Percentiles rank a stretch among this genome's conserved stretches.
Conservation (phyloP, 495 filamentous ascomycete species). For the Penicillium argentinense region DNA sequence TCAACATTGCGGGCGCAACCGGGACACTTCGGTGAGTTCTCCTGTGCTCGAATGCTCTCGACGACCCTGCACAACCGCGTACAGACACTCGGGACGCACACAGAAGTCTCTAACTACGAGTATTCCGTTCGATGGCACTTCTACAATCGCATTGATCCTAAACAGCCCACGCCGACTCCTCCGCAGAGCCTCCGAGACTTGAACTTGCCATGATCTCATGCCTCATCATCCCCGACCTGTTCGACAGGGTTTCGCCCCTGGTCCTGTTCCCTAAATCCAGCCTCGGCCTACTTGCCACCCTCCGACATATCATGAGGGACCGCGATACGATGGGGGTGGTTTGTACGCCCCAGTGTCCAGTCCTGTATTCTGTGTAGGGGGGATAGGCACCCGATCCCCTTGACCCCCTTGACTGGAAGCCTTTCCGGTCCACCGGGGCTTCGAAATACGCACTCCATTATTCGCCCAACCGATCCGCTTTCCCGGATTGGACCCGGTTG, state of each 20-base stretch:
- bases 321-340: too few species aligned
- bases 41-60: too few species aligned
- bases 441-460: conserved; percentile 23
- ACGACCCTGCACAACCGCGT: too few species aligned
- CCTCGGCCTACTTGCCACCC: background rate
- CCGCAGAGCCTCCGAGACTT: too few species aligned
- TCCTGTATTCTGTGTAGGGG: too few species aligned
- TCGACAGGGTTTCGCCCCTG: background rate
- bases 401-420: conserved; percentile 11
- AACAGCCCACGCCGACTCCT: too few species aligned
- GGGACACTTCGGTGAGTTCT: conserved; percentile 27
- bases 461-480: conserved; percentile 17
- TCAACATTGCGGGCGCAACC: conserved; percentile 40
- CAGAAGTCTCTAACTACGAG: too few species aligned
- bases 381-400: too few species aligned
- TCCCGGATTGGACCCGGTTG: conserved; percentile 5
- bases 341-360: too few species aligned
- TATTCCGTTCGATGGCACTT: too few species aligned
- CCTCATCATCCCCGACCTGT: conserved; percentile 12
- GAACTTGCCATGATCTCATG: conserved; percentile 21
- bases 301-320: background rate
- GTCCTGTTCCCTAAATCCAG: background rate
- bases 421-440: conserved; percentile 20
- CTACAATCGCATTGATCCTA: too few species aligned
- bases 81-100: too few species aligned